A percentile compares a stretch with the other conserved stretches of the same genome.
phyloP scores from a whole-genome alignment of 352 stramenopile species.

The Pythium brachiatum region DNA sequence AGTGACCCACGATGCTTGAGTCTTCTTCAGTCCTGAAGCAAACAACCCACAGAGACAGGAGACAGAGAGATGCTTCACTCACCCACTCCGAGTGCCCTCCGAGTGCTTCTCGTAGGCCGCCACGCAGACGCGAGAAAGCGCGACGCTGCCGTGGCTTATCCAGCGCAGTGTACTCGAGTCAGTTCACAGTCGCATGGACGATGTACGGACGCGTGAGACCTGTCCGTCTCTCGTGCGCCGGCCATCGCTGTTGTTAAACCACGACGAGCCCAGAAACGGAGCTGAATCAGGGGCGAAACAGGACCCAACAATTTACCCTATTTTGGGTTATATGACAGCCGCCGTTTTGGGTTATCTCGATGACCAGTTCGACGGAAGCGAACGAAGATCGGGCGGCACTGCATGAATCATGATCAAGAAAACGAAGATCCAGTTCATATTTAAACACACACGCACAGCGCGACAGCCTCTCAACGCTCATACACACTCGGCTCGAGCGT shows the following conservation, averaged over 20 bases:
- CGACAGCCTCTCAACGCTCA: not conserved
- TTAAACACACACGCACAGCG: not conserved
- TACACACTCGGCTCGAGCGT: not conserved
- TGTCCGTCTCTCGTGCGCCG: not conserved
- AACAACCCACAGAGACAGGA: too few relatives aligned
- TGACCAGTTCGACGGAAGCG: not conserved
- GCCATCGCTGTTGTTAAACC: not conserved
- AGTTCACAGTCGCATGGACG: not conserved
- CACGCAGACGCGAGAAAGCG: not conserved
- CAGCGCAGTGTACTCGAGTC: not conserved
- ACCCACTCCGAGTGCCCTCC: too few relatives aligned
- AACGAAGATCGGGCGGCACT: not conserved
- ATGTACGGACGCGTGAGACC: not conserved
- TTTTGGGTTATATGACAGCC: not conserved
- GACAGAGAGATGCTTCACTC: too few relatives aligned
- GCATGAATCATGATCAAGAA: too few relatives aligned
- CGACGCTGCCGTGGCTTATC: not conserved
- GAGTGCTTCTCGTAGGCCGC: not conserved
- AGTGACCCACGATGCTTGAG: not conserved
- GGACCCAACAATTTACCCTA: not conserved
- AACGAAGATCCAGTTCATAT: conserved; percentile 1
- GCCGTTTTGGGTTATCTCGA: not conserved
- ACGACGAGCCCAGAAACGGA: not conserved
- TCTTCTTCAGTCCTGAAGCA: too few relatives aligned
- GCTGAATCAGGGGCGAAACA: too few relatives aligned